phyloP scores from a whole-genome alignment of 306 rosid genomes.

The Ziziphus jujuba region DNA sequence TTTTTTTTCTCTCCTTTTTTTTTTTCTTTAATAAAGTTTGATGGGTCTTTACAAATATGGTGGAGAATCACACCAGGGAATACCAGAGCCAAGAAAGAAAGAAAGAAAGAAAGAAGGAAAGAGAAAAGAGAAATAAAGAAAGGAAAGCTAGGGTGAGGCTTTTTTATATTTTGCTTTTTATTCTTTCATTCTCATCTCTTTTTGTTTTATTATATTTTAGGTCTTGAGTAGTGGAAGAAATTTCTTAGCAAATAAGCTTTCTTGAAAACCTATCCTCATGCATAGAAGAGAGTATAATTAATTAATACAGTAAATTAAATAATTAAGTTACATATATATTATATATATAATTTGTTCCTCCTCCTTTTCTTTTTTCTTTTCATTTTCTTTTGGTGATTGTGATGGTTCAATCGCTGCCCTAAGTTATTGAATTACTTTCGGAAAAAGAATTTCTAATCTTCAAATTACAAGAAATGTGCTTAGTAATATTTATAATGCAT shows the following conservation, averaged over 20 bases:
- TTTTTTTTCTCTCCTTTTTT: no score
- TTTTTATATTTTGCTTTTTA: constrained; percentile 78
- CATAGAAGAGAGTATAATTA: constrained; percentile 28
- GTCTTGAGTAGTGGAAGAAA: constrained; percentile 84
- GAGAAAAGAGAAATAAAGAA: constrained; percentile 36
- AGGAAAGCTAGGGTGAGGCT: constrained; percentile 48
- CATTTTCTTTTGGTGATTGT: neutral
- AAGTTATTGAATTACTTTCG: neutral
- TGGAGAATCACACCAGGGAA: constrained; percentile 98
- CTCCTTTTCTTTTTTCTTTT: neutral
- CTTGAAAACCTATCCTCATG: constrained; percentile 55
- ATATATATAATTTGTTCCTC: neutral
- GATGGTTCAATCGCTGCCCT: constrained; percentile 35
- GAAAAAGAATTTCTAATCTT: neutral
- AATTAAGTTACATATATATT: constrained; percentile 5
- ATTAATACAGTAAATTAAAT: constrained; percentile 14
- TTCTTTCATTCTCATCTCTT: constrained; percentile 77
- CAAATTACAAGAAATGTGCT: neutral
- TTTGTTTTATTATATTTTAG: constrained; percentile 86
- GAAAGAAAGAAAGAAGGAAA: constrained; percentile 43
- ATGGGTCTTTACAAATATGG: constrained; percentile 83
- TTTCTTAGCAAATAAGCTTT: constrained; percentile 86
- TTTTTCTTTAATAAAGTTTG: constrained; percentile 81
- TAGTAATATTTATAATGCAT: neutral
- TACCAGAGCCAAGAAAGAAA: constrained; percentile 80